A percentile compares a stretch with the other conserved stretches of the same genome.
phyloP scores from a whole-genome alignment of 169 alveolate species.

The Babesia ovis region DNA sequence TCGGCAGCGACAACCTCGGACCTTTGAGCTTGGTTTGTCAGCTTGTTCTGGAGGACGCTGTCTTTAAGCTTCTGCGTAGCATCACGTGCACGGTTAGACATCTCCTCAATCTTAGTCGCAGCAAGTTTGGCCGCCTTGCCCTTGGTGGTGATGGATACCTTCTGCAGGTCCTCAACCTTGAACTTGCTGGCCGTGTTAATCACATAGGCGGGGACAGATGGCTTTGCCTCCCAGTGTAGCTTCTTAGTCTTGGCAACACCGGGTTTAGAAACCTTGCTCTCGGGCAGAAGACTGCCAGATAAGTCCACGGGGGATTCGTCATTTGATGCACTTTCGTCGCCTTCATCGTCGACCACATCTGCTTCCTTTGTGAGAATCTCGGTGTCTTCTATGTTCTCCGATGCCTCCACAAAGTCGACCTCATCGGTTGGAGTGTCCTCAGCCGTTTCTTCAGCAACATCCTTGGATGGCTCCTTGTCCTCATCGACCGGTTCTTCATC shows the following conservation, averaged over 20 bases:
- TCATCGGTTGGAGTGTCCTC: neutral
- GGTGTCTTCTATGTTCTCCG: neutral
- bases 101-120: conserved; percentile 26
- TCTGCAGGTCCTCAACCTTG: conserved; percentile 29
- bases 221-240: conserved; percentile 67
- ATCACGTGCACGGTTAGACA: conserved; percentile 1
- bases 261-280: neutral
- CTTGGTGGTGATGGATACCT: conserved; percentile 26
- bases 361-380: neutral
- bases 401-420: neutral
- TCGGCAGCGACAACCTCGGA: conserved; percentile 50
- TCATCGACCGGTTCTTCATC: neutral
- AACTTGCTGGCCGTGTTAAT: conserved; percentile 31
- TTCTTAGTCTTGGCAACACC: conserved; percentile 17
- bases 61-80: conserved; percentile 39
- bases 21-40: neutral
- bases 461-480: neutral
- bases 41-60: conserved; percentile 19
- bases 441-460: neutral
- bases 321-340: neutral
- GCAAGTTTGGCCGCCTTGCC: conserved; percentile 45
- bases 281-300: neutral
- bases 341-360: neutral
- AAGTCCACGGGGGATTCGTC: conserved; percentile 6
- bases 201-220: conserved; percentile 63